These are phyloP conservation scores for Chaetothyriales sp. DNA, from an alignment of 2,329 filamentous ascomycete species.

Conservation along the genomic window DNA sequence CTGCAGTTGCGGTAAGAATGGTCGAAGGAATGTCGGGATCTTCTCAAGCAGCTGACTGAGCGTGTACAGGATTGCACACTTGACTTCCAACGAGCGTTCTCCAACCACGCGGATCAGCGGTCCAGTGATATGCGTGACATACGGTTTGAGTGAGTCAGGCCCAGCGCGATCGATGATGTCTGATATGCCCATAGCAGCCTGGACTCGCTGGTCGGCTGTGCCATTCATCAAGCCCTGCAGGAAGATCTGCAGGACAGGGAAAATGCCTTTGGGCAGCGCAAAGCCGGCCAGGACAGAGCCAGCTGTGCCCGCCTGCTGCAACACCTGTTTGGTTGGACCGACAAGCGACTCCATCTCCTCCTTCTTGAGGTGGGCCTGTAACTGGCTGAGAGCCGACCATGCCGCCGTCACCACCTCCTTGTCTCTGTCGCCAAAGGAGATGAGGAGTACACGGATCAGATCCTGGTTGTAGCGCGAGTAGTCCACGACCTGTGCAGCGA, in stretches of 20 bases:
- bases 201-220: conserved; percentile 75
- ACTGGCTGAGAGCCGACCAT: conserved; percentile 71
- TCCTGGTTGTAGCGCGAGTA: conserved; percentile 95
- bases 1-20: conserved; percentile 91
- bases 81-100: conserved; percentile 89
- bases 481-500: conserved; percentile 62
- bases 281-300: conserved; percentile 79
- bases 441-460: conserved; percentile 74
- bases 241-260: conserved; percentile 90
- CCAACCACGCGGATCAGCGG: conserved; percentile 96
- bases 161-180: conserved; percentile 91
- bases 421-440: conserved; percentile 83
- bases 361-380: conserved; percentile 81
- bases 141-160: conserved; percentile 74
- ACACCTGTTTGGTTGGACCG: conserved; percentile 65
- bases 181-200: conserved; percentile 82
- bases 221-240: conserved; percentile 96
- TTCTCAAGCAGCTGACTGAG: conserved; percentile 93
- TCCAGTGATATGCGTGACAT: conserved; percentile 93
- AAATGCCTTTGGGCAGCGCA: conserved; percentile 85
- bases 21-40: conserved; percentile 88
- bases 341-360: conserved; percentile 97
- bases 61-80: conserved; percentile 76
- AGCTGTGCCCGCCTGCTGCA: conserved; percentile 76
- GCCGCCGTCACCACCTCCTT: conserved; percentile 71